Evolutionary conservation across 257 asterid genomes (phyloP), one percentile per base, ranked within the genome.

Genomic region (Capsicum pubescens): DNA sequence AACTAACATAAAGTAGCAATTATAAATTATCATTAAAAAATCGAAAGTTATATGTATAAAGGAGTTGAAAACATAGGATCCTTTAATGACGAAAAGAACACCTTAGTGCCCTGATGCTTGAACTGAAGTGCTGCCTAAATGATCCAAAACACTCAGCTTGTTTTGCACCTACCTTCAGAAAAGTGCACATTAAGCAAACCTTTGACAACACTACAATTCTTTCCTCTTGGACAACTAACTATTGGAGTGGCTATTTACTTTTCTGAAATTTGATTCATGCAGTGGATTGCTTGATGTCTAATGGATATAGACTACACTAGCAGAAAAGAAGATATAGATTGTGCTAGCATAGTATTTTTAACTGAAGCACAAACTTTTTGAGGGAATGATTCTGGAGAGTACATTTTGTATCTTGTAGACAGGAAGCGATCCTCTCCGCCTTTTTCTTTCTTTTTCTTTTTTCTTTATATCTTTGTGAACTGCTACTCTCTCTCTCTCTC

Each of bases 271-370:
- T 74, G 46, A 48, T 74, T 74, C 44, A 50, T 74, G 44, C 81
- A 12, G 11, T 74, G 44, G 46, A 50, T 74, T 52, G 16, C 81
- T 72, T 74, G 61, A 74, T 74, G 19, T 50, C 44, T 19, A 44
- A 74, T 50, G 57, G 58, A 74, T 64, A 63, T 48, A 48, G 60
- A 50, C 44, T 11, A 21, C 5, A 17, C 13, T 50, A 50, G 61
- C 44, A 74, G 32, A 74, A 74, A 21, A 74, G 80, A 21, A 48
- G 61, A 50, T 74, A 21, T 46, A n/a, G 58, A 71, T 71, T 71
- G 8, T 46, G 39, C 39, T n/a, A 46, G 44, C 42, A 46, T 71
- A 44, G 32, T 44, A 71, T n/a, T 70, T 44, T 17, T 44, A 9
- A 70, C 79, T 70, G 79, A 71, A 26, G 17, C 79, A 46, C n/a